Percentiles rank a stretch among this genome's conserved stretches.
phyloP scores from a whole-genome alignment of 2,329 filamentous ascomycete species.

The Lasiodiplodia hormozganensis region DNA sequence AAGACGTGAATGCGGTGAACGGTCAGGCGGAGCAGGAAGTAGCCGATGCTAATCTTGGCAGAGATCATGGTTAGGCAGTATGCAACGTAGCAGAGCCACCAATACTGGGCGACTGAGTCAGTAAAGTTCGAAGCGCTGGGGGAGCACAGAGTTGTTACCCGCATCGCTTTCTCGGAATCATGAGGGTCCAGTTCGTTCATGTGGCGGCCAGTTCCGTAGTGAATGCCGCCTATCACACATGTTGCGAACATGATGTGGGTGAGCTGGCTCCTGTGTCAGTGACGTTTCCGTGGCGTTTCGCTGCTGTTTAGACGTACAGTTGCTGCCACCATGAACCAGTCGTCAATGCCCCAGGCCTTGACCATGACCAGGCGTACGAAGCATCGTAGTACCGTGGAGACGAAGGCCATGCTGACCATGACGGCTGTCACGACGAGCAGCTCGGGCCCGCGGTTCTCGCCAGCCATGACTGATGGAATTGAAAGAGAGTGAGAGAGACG shows the following conservation, averaged over 20 bases:
- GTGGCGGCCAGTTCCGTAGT: conserved; percentile 29
- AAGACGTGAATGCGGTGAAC: conserved; percentile 31
- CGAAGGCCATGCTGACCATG: conserved; percentile 6
- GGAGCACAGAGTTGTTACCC: conserved; percentile 23
- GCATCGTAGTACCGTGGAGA: conserved; percentile 35
- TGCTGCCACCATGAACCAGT: conserved; percentile 42
- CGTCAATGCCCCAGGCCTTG: conserved; percentile 45
- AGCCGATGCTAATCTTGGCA: conserved; percentile 22
- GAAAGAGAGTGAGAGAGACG: neutral
- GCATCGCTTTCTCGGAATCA: conserved; percentile 36
- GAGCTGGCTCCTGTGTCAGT: conserved; percentile 32
- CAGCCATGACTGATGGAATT: neutral
- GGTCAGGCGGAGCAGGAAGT: conserved; percentile 15
- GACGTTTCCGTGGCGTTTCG: conserved; percentile 30
- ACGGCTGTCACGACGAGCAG: neutral
- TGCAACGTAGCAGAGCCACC: conserved; percentile 29
- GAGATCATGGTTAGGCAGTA: conserved; percentile 30
- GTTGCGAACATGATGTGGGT: conserved; percentile 28
- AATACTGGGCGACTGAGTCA: conserved; percentile 4
- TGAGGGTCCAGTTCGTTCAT: conserved; percentile 36
- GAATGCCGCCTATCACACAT: conserved; percentile 24
- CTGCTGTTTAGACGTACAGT: neutral
- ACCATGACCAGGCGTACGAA: conserved; percentile 44
- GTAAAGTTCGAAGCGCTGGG: neutral
- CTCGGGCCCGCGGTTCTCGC: conserved; percentile 16